phyloP scores from a whole-genome alignment of 192 early-diverging fungal species.

The Backusella parvicylindrica region DNA sequence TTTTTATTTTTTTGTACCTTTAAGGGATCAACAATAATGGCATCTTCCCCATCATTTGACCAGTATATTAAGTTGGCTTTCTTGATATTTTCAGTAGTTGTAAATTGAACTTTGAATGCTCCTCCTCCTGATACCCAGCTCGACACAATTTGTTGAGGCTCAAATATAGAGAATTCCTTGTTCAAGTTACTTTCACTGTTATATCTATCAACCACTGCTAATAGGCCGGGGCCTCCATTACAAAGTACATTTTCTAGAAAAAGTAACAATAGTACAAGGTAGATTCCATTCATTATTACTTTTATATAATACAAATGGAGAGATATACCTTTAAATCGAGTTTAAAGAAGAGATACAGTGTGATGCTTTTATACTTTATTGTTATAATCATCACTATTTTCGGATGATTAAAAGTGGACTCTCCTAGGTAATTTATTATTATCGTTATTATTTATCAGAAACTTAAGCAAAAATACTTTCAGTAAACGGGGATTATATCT shows the following conservation, averaged over 20 bases:
- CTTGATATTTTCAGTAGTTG: slow-evolving; percentile 10
- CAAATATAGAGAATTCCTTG: background rate
- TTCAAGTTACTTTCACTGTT: slow-evolving; percentile 20
- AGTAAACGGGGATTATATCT: background rate
- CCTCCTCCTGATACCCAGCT: background rate
- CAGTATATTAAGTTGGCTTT: slow-evolving; percentile 11
- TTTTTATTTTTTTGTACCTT: background rate
- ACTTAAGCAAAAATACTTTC: background rate
- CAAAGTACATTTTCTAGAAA: background rate
- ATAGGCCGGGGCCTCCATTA: slow-evolving; percentile 9
- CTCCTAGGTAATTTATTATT: background rate
- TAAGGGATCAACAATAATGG: background rate
- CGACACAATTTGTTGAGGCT: slow-evolving; percentile 25
- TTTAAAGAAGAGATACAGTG: background rate
- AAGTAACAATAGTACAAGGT: background rate
- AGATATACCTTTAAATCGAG: background rate
- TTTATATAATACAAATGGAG: background rate
- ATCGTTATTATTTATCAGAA: background rate
- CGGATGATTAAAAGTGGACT: background rate
- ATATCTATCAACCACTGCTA: background rate
- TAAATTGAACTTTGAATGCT: slow-evolving; percentile 19
- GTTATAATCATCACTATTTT: background rate
- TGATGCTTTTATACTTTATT: background rate
- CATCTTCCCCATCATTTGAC: background rate
- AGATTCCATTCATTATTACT: background rate